These are phyloP conservation scores for Arthroderma sp. DNA, from an alignment of 2,329 filamentous ascomycete genomes.

Conservation along the genomic window DNA sequence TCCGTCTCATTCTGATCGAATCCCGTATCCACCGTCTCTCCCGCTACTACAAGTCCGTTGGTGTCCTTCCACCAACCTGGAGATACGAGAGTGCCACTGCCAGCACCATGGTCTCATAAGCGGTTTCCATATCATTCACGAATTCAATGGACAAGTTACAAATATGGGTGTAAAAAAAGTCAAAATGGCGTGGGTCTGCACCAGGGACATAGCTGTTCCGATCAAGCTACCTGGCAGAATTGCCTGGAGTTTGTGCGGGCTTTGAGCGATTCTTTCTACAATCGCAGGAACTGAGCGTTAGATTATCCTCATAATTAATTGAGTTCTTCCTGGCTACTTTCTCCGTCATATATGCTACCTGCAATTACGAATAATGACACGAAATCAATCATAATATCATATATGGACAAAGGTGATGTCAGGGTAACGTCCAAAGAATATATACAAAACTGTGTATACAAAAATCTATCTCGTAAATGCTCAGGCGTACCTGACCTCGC, in stretches of 20 bases:
- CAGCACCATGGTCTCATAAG: slow-evolving; percentile 84
- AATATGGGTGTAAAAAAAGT: not conserved
- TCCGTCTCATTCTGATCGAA: slow-evolving; percentile 99
- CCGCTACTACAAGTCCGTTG: slow-evolving; percentile 98
- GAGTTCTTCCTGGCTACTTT: not conserved
- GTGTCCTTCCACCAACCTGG: slow-evolving; percentile 79
- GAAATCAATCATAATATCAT: not conserved
- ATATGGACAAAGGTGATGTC: not conserved
- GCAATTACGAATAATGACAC: not conserved
- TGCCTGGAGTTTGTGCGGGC: not conserved
- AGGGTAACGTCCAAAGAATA: not conserved
- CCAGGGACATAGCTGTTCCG: not conserved
- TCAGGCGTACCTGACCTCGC: slow-evolving; percentile 36
- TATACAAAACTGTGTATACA: not conserved
- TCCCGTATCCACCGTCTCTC: slow-evolving; percentile 99
- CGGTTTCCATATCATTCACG: slow-evolving; percentile 15
- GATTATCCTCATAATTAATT: not conserved
- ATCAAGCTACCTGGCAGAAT: not conserved
- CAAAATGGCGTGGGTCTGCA: not conserved
- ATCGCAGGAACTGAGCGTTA: slow-evolving; percentile 2
- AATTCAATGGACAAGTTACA: slow-evolving; percentile 1
- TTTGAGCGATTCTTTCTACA: not conserved
- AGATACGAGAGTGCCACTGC: slow-evolving; percentile 97
- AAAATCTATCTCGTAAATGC: not conserved
- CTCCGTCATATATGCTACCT: not conserved